Base-by-base conservation (phyloP, 179 eudicot genomes). In the Camellia oleifera region DNA sequence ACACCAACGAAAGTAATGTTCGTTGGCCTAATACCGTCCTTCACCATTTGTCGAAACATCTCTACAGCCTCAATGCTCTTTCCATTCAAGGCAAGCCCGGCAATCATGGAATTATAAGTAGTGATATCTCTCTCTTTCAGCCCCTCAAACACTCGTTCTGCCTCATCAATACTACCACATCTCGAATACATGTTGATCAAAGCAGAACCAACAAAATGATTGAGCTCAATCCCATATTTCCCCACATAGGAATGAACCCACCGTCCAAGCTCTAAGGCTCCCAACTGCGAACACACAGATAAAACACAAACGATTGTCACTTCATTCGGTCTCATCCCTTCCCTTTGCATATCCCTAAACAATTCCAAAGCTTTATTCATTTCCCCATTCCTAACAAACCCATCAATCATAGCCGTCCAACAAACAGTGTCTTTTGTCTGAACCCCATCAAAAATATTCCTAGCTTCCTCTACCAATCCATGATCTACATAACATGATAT, bases 221-320 rank as follows among this genome's bases (percentile, higher is more conserved):
- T 56, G 7, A 74, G 40, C 64, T 32, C n/a, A 23, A 74, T 74
- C 9, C 17, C 20, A 7, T 18, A 23, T 53, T 56, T 74, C n/a
- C 8, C 61, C 17, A 74, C n/a, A 23, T 53, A 74, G 13, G 63
- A 56, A 53, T 74, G 63, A 53, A 74, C 64, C 64, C 64, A 56
- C 13, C 64, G 12, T 23, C 77, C 89, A 20, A 66, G 74, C 73
- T 54, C 65, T 10, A 77, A 54, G 0, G 74, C 61, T 7, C 74
- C 80, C 53, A 77, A 40, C 63, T 68, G 74, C 0, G 74, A 50
- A 83, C 89, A 88, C 0, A 89, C 89, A 10, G 91, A 83, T 70
- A 88, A 78, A 68, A 85, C 89, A 80, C 89, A 86, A 74, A 87
- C 89, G 67, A 88, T 46, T 18, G 79, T 75, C 48, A 86, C 89